Evolutionary conservation across 2,329 filamentous ascomycete genomes (phyloP).

Genomic region (Sarocladium oryzae): DNA sequence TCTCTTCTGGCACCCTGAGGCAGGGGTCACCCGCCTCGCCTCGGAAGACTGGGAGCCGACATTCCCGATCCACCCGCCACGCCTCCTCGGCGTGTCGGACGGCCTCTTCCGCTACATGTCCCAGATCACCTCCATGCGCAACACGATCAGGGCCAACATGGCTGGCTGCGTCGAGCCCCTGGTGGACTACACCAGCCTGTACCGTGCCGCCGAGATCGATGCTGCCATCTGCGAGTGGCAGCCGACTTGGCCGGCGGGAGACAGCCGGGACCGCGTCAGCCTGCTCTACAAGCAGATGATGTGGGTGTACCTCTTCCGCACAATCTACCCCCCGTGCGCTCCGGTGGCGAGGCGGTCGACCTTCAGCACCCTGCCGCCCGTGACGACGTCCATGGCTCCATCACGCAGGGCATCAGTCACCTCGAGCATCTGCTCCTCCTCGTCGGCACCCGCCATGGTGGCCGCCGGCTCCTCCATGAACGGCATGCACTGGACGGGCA

Average conservation of each 20-base stretch:
- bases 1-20: conserved; percentile 44
- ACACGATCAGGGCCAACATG: conserved; percentile 65
- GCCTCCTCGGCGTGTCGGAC: conserved; percentile 75
- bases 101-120: conserved; percentile 74
- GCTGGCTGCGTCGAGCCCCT: conserved; percentile 54
- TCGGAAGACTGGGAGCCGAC: conserved; percentile 37
- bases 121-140: conserved; percentile 70
- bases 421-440: conserved; percentile 20
- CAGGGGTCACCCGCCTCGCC: conserved; percentile 29
- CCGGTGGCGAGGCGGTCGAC: conserved; percentile 23
- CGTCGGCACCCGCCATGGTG: conserved; percentile 15
- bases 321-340: conserved; percentile 48
- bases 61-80: conserved; percentile 37
- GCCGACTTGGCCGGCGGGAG: conserved; percentile 52
- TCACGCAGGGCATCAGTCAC: conserved; percentile 30
- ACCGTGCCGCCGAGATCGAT: conserved; percentile 70
- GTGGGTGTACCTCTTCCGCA: conserved; percentile 58
- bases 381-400: conserved; percentile 14
- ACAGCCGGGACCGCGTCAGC: conserved; percentile 49
- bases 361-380: conserved; percentile 18
- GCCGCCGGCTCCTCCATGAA: conserved; percentile 10
- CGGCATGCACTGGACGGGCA: conserved; percentile 20
- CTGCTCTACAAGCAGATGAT: conserved; percentile 60
- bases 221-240: conserved; percentile 68
- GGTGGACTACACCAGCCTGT: conserved; percentile 67